Conservation (phyloP, 352 stramenopile species). For the Sclerospora graminicola region DNA sequence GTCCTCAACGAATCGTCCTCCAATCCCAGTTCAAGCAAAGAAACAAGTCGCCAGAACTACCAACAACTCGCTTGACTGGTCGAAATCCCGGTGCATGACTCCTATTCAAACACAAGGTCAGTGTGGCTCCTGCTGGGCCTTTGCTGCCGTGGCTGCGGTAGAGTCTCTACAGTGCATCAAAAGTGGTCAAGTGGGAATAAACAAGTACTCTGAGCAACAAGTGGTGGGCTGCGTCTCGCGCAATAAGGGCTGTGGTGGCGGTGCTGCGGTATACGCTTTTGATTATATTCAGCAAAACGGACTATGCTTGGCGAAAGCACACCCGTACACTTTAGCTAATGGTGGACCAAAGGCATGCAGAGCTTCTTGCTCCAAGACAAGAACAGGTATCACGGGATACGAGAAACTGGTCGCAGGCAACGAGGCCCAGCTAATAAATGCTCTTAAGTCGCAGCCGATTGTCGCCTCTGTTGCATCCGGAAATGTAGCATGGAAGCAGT, state of each 20-base stretch:
- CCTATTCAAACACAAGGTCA: conserved; percentile 92
- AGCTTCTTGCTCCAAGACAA: conserved; percentile 14
- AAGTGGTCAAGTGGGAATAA: conserved; percentile 45
- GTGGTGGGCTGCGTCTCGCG: conserved; percentile 84
- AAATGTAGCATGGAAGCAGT: conserved; percentile 95
- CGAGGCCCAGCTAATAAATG: conserved; percentile 19
- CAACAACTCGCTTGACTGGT: conserved; percentile 30
- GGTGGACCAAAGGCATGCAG: conserved; percentile 16
- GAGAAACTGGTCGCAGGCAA: conserved; percentile 30
- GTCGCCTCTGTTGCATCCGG: conserved; percentile 91
- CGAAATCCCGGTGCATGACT: conserved; percentile 29
- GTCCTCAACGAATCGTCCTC: background rate
- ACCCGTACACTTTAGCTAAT: conserved; percentile 24
- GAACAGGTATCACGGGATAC: conserved; percentile 46
- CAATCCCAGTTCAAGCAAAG: background rate
- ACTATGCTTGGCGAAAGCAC: conserved; percentile 43
- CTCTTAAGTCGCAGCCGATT: conserved; percentile 75
- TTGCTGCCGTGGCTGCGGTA: conserved; percentile 88
- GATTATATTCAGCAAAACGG: conserved; percentile 86
- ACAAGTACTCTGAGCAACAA: conserved; percentile 89
- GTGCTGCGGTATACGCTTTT: conserved; percentile 84
- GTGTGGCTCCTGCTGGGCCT: conserved; percentile 97
- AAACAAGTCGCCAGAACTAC: conserved; percentile 2
- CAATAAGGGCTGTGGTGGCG: conserved; percentile 88
- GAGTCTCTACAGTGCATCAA: conserved; percentile 87